phyloP scores from a whole-genome alignment of 1,284 basidiomycete genomes.

The Chondrostereum purpureum region DNA sequence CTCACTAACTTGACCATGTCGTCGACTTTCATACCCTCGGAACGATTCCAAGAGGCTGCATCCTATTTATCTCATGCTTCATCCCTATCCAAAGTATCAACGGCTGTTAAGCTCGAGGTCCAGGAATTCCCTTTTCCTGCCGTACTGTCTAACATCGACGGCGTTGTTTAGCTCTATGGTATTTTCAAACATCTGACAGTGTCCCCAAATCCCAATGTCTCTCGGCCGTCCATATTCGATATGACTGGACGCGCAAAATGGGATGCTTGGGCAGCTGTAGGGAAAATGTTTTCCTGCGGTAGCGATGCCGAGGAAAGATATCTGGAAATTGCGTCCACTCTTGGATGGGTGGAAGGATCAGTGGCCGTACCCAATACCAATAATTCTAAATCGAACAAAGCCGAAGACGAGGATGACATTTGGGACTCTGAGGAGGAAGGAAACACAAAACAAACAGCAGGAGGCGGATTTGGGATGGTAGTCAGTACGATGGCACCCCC shows the following conservation, averaged over 20 bases:
- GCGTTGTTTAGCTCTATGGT: conserved; percentile 65
- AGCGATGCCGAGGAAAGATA: conserved; percentile 56
- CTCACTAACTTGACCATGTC: no score
- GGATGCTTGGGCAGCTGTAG: conserved; percentile 73
- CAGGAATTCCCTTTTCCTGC: conserved; percentile 21
- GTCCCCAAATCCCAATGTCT: conserved; percentile 42
- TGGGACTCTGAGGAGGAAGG: conserved; percentile 32
- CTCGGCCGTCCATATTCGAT: conserved; percentile 78
- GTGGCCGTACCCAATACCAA: conserved; percentile 9
- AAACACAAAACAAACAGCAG: conserved; percentile 21
- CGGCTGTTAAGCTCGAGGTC: conserved; percentile 71
- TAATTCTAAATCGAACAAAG: conserved; percentile 11
- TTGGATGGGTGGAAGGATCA: conserved; percentile 58
- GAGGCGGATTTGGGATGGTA: conserved; percentile 48
- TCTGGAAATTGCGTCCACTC: conserved; percentile 56
- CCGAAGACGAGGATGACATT: conserved; percentile 22
- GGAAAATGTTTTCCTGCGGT: conserved; percentile 39
- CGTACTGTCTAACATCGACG: conserved; percentile 21
- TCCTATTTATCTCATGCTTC: conserved; percentile 54
- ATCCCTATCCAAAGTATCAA: conserved; percentile 45
- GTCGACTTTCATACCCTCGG: conserved; percentile 20
- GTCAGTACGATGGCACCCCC: conserved; percentile 56
- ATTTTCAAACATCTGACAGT: conserved; percentile 76
- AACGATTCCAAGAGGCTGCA: conserved; percentile 54
- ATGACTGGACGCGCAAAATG: conserved; percentile 79